These are phyloP conservation scores for Eimeria sp. DNA, from an alignment of 169 alveolate species.

Conservation along the genomic window DNA sequence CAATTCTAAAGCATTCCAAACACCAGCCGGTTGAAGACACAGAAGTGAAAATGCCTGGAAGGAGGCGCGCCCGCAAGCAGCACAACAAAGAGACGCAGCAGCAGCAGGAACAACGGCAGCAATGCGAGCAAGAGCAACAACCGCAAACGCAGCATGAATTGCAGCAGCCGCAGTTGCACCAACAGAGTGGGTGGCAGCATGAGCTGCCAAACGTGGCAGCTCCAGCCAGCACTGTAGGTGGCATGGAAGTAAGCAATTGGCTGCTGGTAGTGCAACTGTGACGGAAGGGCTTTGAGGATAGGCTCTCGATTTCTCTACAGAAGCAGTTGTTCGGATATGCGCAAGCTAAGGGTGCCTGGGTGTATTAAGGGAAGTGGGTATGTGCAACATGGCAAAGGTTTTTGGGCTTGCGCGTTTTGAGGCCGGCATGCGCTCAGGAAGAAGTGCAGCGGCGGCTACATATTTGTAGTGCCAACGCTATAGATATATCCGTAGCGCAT, in stretches of 20 bases:
- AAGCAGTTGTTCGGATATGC: not conserved
- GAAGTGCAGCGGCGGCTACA: slow-evolving; percentile 70
- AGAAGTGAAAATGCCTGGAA: not conserved
- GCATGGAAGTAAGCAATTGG: not conserved
- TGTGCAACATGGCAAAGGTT: not conserved
- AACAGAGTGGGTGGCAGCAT: not conserved
- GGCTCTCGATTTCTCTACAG: not conserved
- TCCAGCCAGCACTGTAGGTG: not conserved
- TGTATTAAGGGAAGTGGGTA: not conserved
- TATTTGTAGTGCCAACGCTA: slow-evolving; percentile 16
- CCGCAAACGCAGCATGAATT: not conserved
- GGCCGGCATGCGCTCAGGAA: not conserved
- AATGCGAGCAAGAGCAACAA: not conserved
- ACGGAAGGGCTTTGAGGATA: not conserved
- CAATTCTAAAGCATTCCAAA: not conserved
- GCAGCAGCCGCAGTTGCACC: not conserved
- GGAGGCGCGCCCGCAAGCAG: slow-evolving; percentile 19
- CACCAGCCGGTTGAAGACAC: not conserved
- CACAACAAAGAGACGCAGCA: slow-evolving; percentile 18
- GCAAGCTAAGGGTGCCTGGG: not conserved
- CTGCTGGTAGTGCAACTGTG: not conserved
- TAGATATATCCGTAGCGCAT: not conserved
- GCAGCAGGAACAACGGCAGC: not conserved
- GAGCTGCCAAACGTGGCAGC: not conserved
- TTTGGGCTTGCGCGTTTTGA: not conserved